These are phyloP conservation scores for Solanum chilense DNA, from an alignment of 257 asterid genomes.

Conservation along the genomic window DNA sequence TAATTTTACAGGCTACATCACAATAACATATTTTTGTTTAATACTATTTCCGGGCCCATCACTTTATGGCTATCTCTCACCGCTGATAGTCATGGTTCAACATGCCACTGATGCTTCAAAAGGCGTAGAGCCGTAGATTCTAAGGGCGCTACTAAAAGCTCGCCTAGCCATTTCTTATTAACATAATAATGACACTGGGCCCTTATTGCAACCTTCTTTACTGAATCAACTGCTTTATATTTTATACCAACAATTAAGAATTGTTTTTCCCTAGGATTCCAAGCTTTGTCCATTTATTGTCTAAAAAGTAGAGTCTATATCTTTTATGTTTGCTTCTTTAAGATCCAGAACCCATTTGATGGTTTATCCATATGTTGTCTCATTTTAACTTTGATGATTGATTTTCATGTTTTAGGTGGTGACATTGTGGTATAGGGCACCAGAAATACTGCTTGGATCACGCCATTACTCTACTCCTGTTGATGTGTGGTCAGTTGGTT, in stretches of 20 bases:
- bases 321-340: neutral
- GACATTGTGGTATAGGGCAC: conserved; percentile 98
- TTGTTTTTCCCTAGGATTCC: neutral
- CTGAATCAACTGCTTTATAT: neutral
- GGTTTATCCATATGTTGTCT: neutral
- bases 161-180: neutral
- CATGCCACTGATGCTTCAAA: neutral
- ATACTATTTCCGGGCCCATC: neutral
- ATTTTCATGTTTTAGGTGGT: conserved; percentile 52
- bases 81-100: neutral
- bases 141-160: neutral
- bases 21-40: neutral
- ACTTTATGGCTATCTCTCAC: neutral
- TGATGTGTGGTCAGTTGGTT: conserved; percentile 96
- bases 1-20: neutral
- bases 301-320: neutral
- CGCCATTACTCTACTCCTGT: conserved; percentile 95
- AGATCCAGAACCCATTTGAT: neutral
- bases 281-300: neutral
- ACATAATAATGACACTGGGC: neutral
- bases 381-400: neutral
- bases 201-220: neutral
- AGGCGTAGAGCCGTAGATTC: neutral
- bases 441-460: conserved; percentile 92
- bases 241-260: neutral